Evolutionary conservation across 148 eudicot genomes (phyloP), one percentile per base, ranked within the genome.

Genomic region (Arbutus unedo): DNA sequence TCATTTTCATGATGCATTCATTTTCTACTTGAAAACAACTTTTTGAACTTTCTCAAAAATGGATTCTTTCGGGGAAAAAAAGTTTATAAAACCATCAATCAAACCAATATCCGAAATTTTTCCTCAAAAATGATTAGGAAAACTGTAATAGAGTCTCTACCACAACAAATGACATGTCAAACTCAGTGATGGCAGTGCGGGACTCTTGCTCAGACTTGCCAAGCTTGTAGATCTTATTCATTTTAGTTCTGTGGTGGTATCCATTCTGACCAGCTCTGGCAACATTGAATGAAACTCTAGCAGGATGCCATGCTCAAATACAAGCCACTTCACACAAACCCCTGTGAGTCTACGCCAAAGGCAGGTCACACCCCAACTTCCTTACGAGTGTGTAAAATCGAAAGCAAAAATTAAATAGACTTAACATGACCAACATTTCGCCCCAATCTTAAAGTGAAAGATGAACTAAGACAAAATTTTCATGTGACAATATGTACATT

Each of bases 321-420:
- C 80, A 78, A 10, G 80, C 80, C 16, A 93, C 98, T 88, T 93
- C 92, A 2, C 98, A 86, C n/a, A 93, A 91, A 81, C 95, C 98
- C 83, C 97, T 89, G 84, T 93, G 98, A 80, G 98, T 93, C 88
- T 93, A 16, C 98, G 93, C 8, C 95, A 95, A 79, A 93, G 95
- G 79, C 95, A 91, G 11, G 95, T 92, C 6, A 93, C 95, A 76
- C 98, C 98, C 98, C 95, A 93, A 68, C 98, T n/a, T n/a, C n/a
- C n/a, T n/a, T n/a, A n/a, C n/a, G n/a, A n/a, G n/a, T n/a, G n/a
- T n/a, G n/a, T n/a, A n/a, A n/a, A n/a, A n/a, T n/a, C n/a, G n/a
- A n/a, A n/a, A n/a, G n/a, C n/a, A n/a, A n/a, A n/a, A n/a, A n/a
- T n/a, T n/a, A n/a, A n/a, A n/a, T n/a, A n/a, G n/a, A n/a, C n/a